Evolutionary conservation across 176 grass and related monocot species (phyloP), one percentile per base, ranked within the genome.

Genomic region (Phoenix roebelenii): DNA sequence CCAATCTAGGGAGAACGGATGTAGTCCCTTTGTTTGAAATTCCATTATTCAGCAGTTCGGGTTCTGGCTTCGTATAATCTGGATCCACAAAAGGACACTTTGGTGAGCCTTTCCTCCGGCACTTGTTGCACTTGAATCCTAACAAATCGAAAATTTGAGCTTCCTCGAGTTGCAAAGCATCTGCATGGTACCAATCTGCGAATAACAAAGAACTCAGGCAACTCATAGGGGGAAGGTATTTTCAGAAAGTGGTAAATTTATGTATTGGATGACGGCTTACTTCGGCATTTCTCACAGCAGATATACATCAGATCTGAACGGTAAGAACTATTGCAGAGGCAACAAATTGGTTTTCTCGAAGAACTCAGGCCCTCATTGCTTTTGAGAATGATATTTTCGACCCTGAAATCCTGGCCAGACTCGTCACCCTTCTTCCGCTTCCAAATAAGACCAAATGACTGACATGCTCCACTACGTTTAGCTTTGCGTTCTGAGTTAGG

Each of bases 131-230:
- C 62, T 81, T 70, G 76, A 92, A 98, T 61, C 60, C 52, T 75
- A 89, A 52, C 79, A 98, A 62, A 58, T 98, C 84, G 54, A 12
- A 28, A 50, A 88, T 82, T 28, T 71, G 60, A 64, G 89, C 68
- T 76, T 98, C 87, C 64, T 98, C 61, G 35, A 98, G 78, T 28
- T 92, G 63, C 76, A 98, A 74, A 50, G 93, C 85, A 71, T 92
- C 93, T 48, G 73, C 87, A 88, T 98, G 93, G 72, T 85, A 92
- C 93, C 93, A 98, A 76, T 77, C 93, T 98, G 84, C 67, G 71
- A 52, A 61, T 59, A 20, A 55, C 81, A 54, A 71, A 66, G 19
- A 57, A 52, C 26, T 4, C 7, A 5, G 10, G 12, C 12, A 14
- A 44, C 35, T 44, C 9, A 52, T 26, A 5, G 5, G 16, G 17